These are phyloP conservation scores for Phytophthora fragariaefolia DNA, from an alignment of 352 stramenopile species.

Conservation along the genomic window DNA sequence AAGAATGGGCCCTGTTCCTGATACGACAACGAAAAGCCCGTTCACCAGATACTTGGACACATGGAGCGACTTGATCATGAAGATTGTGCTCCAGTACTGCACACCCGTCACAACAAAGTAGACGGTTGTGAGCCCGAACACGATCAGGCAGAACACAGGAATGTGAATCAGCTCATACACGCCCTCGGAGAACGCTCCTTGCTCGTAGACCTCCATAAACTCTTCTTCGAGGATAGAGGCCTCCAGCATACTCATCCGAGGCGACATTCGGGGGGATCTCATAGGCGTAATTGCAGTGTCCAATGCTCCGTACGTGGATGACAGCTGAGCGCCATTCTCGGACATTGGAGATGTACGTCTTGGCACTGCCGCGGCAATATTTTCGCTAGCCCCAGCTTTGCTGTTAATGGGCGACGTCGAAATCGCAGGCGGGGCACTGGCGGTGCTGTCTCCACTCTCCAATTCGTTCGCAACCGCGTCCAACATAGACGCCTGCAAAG, in stretches of 20 bases:
- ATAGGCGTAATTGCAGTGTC: constrained; percentile 49
- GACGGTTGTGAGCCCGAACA: constrained; percentile 77
- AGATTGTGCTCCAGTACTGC: constrained; percentile 90
- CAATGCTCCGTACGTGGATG: constrained; percentile 63
- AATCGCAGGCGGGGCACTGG: constrained; percentile 17
- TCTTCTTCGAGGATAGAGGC: constrained; percentile 76
- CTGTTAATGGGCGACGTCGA: constrained; percentile 27
- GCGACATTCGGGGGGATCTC: constrained; percentile 49
- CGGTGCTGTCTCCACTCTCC: constrained; percentile 25
- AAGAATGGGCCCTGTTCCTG: constrained; percentile 79
- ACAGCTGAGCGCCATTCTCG: constrained; percentile 17
- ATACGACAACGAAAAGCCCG: constrained; percentile 80
- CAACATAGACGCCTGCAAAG: constrained; percentile 22
- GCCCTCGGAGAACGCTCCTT: constrained; percentile 70
- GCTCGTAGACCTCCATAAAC: constrained; percentile 75
- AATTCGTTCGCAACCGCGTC: constrained; percentile 29
- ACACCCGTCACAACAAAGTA: constrained; percentile 90
- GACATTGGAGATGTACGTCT: constrained; percentile 26
- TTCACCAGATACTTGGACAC: constrained; percentile 87
- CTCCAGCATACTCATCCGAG: constrained; percentile 63
- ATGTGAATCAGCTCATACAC: constrained; percentile 69
- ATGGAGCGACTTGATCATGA: constrained; percentile 88
- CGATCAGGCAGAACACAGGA: constrained; percentile 80
- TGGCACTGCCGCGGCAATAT: constrained; percentile 26
- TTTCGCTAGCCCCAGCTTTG: constrained; percentile 10